Conservation (phyloP, 441 rosid species). For the Jatropha podagrica region DNA sequence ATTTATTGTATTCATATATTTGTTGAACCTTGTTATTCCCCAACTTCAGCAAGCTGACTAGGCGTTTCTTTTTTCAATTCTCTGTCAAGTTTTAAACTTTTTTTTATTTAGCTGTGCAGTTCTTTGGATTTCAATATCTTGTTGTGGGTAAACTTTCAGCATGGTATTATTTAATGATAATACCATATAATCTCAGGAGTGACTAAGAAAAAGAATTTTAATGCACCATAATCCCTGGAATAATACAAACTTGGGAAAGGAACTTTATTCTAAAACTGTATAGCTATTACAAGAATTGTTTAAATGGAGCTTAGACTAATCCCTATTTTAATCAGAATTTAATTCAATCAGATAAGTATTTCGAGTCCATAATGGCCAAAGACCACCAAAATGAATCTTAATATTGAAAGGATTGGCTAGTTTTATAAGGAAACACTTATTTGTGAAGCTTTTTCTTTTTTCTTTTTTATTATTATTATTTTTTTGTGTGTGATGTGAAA, state of each 20-base stretch:
- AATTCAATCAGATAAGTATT: neutral
- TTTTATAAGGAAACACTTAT: neutral
- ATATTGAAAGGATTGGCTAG: neutral
- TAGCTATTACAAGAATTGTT: neutral
- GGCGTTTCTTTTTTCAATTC: too few species aligned
- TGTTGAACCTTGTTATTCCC: neutral
- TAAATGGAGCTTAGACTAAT: neutral
- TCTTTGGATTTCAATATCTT: neutral
- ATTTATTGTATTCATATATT: neutral
- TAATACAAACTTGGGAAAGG: neutral
- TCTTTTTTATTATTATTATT: too few species aligned
- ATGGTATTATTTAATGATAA: neutral
- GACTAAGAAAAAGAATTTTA: neutral
- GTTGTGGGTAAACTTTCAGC: neutral
- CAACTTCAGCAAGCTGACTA: neutral
- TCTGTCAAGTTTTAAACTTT: neutral
- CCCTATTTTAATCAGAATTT: neutral
- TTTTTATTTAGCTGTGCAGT: neutral
- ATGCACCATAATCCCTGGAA: neutral
- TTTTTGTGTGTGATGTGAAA: neutral
- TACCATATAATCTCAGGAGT: neutral
- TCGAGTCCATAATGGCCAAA: neutral
- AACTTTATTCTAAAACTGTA: neutral
- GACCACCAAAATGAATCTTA: neutral
- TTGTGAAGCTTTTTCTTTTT: too few species aligned